Percentiles rank a stretch among this genome's conserved stretches.
These are phyloP conservation scores for Suillus hirtellus DNA, from an alignment of 768 basidiomycete species.

Conservation along the genomic window DNA sequence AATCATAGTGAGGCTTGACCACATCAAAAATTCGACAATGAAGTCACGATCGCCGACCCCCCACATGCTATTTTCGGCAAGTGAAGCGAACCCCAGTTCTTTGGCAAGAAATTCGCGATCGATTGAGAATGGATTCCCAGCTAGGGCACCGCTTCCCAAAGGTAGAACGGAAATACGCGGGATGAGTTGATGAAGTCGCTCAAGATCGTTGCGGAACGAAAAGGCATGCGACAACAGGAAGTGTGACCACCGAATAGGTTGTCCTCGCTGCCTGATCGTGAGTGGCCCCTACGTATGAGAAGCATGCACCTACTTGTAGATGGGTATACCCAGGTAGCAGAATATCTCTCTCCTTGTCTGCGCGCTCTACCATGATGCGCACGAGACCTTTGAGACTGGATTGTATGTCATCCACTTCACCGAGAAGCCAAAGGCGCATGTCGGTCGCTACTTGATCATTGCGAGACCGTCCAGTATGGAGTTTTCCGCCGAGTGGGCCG, in stretches of 20 bases:
- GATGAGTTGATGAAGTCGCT: slow-evolving; percentile 78
- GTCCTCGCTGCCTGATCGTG: slow-evolving; percentile 69
- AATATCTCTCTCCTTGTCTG: slow-evolving; percentile 89
- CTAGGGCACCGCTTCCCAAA: slow-evolving; percentile 91
- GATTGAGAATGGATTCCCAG: slow-evolving; percentile 93
- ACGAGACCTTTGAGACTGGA: slow-evolving; percentile 73
- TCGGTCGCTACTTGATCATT: slow-evolving; percentile 99
- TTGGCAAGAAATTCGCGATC: slow-evolving; percentile 90
- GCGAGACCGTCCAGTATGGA: slow-evolving; percentile 95
- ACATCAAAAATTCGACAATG: slow-evolving; percentile 96
- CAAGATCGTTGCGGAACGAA: slow-evolving; percentile 87
- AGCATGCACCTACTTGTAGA: slow-evolving; percentile 67
- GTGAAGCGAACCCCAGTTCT: slow-evolving; percentile 84
- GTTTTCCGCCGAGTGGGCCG: slow-evolving; percentile 89
- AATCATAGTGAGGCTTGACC: slow-evolving; percentile 88
- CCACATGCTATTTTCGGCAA: slow-evolving; percentile 96
- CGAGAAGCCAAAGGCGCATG: slow-evolving; percentile 93
- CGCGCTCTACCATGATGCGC: slow-evolving; percentile 86
- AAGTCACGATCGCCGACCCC: slow-evolving; percentile 98
- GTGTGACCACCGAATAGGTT: slow-evolving; percentile 99
- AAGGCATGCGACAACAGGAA: slow-evolving; percentile 93
- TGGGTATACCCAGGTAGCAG: slow-evolving; percentile 97
- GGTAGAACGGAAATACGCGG: slow-evolving; percentile 93
- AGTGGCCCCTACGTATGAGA: neutral
- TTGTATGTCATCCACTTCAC: slow-evolving; percentile 70